Evolutionary conservation across 257 asterid species (phyloP).

Genomic region (Asclepias syriaca): DNA sequence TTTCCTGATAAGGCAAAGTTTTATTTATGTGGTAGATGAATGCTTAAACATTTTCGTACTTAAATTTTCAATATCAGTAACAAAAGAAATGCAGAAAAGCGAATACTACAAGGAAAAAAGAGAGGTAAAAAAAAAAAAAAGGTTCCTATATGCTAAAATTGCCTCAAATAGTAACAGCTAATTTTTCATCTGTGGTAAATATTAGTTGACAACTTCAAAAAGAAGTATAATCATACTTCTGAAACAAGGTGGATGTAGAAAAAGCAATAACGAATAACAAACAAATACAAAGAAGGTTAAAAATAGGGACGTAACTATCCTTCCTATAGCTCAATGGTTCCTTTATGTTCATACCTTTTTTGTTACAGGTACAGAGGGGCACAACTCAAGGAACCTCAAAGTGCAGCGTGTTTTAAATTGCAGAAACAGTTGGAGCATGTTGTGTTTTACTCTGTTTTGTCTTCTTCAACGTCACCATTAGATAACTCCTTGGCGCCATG

Average conservation of each 20-base stretch:
- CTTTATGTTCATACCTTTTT: no score
- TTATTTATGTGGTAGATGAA: background rate
- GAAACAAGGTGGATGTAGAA: background rate
- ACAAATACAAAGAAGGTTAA: background rate
- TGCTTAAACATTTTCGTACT: background rate
- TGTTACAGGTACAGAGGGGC: no score
- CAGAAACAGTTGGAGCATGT: background rate
- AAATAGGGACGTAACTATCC: background rate
- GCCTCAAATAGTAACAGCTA: background rate
- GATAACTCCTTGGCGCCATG: constrained; percentile 32
- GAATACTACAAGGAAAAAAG: background rate
- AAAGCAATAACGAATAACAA: constrained; percentile 8
- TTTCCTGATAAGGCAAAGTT: background rate
- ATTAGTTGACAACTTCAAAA: background rate
- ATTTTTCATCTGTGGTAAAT: background rate
- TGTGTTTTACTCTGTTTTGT: constrained; percentile 59
- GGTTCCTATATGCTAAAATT: background rate
- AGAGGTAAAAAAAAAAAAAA: background rate
- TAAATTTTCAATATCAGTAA: no score
- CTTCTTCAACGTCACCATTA: constrained; percentile 45
- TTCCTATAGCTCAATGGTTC: background rate
- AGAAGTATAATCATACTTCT: background rate
- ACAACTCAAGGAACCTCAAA: no score
- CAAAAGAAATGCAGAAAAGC: background rate
- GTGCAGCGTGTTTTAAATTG: background rate